Evolutionary conservation across 208 protist species (phyloP).

Genomic region (Porcisia deanei): DNA sequence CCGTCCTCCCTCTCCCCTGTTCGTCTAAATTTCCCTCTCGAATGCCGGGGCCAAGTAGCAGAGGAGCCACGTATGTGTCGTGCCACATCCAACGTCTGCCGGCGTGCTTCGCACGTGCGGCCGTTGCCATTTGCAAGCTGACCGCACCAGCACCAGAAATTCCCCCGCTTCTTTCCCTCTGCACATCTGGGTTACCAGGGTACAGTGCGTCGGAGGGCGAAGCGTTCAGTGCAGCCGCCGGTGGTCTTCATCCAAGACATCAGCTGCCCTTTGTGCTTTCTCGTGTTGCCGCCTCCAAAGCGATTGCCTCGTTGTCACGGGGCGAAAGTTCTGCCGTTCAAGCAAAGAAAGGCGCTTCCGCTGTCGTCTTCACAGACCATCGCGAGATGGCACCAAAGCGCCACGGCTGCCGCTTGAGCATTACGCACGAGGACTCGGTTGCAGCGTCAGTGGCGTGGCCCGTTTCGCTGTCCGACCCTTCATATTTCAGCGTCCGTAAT

Average conservation of each 20-base stretch:
- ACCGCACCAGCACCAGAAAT: not conserved
- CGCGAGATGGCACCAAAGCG: slow-evolving; percentile 23
- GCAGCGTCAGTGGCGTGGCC: slow-evolving; percentile 52
- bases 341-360: too few species aligned
- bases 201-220: not conserved
- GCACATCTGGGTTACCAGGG: not conserved
- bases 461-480: not conserved
- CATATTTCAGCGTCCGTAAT: not conserved
- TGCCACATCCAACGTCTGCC: slow-evolving; percentile 7
- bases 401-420: slow-evolving; percentile 38
- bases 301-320: slow-evolving; percentile 19
- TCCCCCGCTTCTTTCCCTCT: slow-evolving; percentile 8
- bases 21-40: not conserved
- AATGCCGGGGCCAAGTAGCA: slow-evolving; percentile 1
- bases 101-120: slow-evolving; percentile 1
- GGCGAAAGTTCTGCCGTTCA: not conserved
- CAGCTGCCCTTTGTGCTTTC: slow-evolving; percentile 61
- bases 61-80: slow-evolving; percentile 1
- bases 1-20: not conserved
- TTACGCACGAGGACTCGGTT: slow-evolving; percentile 54
- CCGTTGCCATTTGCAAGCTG: slow-evolving; percentile 10
- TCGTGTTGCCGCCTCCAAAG: slow-evolving; percentile 55
- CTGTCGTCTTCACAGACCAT: slow-evolving; percentile 35
- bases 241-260: slow-evolving; percentile 37
- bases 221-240: slow-evolving; percentile 5